Evolutionary conservation across 768 basidiomycete genomes (phyloP).

Genomic region (Lactifluus rugatus): DNA sequence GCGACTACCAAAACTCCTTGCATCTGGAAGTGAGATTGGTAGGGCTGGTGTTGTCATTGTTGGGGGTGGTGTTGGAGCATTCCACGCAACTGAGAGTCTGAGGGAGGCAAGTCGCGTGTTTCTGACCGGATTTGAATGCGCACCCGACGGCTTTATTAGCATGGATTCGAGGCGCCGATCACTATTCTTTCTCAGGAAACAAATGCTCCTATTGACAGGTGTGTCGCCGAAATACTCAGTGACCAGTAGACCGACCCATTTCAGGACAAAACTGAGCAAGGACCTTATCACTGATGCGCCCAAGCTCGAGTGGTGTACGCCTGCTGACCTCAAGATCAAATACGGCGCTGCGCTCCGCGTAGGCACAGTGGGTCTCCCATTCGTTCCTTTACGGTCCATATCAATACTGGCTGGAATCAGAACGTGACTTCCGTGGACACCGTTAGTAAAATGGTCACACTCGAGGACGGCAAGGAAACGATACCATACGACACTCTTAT

Average conservation of each 20-base stretch:
- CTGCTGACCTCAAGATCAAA: conserved; percentile 68
- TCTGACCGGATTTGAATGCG: not conserved
- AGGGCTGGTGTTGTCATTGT: conserved; percentile 70
- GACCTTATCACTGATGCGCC: conserved; percentile 65
- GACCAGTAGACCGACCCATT: not conserved
- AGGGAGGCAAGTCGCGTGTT: conserved; percentile 46
- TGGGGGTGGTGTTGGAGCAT: conserved; percentile 76
- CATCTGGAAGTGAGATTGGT: conserved; percentile 35
- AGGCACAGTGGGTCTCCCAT: conserved; percentile 36
- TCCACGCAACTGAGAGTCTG: conserved; percentile 70
- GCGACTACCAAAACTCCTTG: conserved; percentile 47
- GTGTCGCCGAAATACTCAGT: not conserved
- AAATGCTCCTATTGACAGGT: conserved; percentile 81
- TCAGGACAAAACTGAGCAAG: conserved; percentile 83
- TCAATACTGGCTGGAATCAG: conserved; percentile 26
- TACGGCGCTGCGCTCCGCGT: conserved; percentile 58
- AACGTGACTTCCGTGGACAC: conserved; percentile 65
- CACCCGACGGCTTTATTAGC: conserved; percentile 31
- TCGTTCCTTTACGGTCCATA: not conserved
- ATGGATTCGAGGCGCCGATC: conserved; percentile 70
- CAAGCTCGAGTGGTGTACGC: conserved; percentile 66
- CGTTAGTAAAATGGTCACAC: conserved; percentile 47
- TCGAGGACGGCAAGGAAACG: conserved; percentile 51
- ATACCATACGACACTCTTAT: conserved; percentile 69
- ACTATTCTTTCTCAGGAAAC: conserved; percentile 72